Evolutionary conservation across 2,329 filamentous ascomycete genomes (phyloP), one percentile per base, ranked within the genome.

Genomic region (Pyrenophora teres): DNA sequence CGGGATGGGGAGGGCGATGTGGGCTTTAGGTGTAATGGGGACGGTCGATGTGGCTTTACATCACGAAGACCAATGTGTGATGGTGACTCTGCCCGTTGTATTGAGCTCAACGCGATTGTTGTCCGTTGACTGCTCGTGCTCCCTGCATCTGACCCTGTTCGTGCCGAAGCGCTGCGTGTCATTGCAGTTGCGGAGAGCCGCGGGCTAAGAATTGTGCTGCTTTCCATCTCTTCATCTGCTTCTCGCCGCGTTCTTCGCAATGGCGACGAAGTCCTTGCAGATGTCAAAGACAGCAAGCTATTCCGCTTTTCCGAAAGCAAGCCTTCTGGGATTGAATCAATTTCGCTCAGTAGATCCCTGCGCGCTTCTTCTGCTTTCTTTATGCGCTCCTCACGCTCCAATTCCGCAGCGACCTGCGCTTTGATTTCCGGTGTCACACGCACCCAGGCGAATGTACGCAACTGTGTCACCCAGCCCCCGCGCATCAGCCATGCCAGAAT

Each of bases 401-500:
- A 80, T 47, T 86, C 83, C 62, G 87, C 83, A 44, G 90, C 86
- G 3, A 95, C 91, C 59, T 90, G 87, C 66, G 89, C 87, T 63
- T 94, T 86, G 56, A 96, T 89, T 68, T 93, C 87, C 2, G 89
- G 86, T 74, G 87, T 87, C 36, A 94, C 89, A 42, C 93, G 84
- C 37, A 97, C 85, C 80, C 94, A 96, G 10, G 88, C 90, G 72
- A 95, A 97, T 0, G 91, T 94, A 57, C 92, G 89, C 5, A 99
- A 81, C 71, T 97, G 92, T 0, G 90, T 96, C 0, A 97, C 92
- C 89, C 94, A 96, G 12, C 91, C 92, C 40, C 91, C 89, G 35
- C 92, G 86, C 77, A 97, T 86, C 7, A 99, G 82, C 91, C 93
- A 99, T 18, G 91, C 92, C 21, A 99, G 79, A 73, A 97, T 96